Base-by-base conservation (phyloP, 768 basidiomycete genomes). In the Polyporus arcularius region DNA sequence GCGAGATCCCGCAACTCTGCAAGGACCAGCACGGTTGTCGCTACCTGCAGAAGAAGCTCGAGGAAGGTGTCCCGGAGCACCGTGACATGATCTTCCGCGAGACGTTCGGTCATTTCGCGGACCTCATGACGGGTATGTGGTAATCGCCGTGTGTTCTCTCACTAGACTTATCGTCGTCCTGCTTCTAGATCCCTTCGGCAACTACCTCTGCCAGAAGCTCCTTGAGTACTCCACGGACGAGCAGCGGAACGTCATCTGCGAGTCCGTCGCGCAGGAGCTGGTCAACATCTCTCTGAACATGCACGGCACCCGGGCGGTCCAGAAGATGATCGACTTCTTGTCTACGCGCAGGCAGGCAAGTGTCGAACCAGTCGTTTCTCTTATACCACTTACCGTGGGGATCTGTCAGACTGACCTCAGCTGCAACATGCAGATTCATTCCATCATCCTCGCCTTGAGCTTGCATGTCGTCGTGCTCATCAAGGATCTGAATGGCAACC, bases 241-340 rank as follows among this genome's bases (percentile, higher is more conserved):
- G 68, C 97, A 99, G 70, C 87, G 96, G 58, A 96, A 94, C 70
- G 82, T 94, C 38, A 96, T 98, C 58, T 97, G 97, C 78, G 96
- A 98, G 73, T 95, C 94, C 28, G 96, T 99, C 52, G 94, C 96
- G 38, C 92, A 95, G 70, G 97, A 99, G 68, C 84, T 99, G 52
- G 97, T 99, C 69, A 94, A 90, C 72, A 98, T 99, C 71, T 97
- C 95, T 38, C 81, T 99, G 64, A 99, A 99, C 77, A 99, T 99
- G 97, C 97, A 99, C 75, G 97, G 97, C 35, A 99, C 97, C 35
- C 88, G 97, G 62, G 97, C 97, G 30, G 97, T 98, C 60, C 97
- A 99, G 80, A 98, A 98, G 80, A 98, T 98, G 96, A 97, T 99
- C 64, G 97, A 99, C 75, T 98, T 97, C 81, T 78, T 99, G 71